phyloP scores from a whole-genome alignment of 768 basidiomycete genomes.

The Ramaria sp. region DNA sequence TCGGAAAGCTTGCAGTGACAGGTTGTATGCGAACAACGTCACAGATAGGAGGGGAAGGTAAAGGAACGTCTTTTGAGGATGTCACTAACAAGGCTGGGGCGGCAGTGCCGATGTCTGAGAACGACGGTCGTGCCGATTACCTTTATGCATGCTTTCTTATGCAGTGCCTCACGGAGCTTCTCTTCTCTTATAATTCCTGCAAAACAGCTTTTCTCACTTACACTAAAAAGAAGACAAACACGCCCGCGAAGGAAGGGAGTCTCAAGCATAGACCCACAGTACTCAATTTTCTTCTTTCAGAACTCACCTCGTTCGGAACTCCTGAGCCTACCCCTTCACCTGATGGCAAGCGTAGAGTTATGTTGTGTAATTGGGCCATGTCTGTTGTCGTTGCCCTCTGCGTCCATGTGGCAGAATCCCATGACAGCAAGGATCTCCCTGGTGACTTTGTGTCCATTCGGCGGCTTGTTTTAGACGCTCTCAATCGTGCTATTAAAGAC shows the following conservation, averaged over 20 bases:
- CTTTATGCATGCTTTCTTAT: constrained; percentile 74
- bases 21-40: constrained; percentile 11
- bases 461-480: constrained; percentile 81
- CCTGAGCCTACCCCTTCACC: constrained; percentile 51
- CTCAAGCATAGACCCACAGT: constrained; percentile 54
- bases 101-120: neutral
- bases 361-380: constrained; percentile 77
- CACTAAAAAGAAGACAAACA: constrained; percentile 47
- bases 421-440: constrained; percentile 67
- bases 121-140: constrained; percentile 21
- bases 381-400: constrained; percentile 90
- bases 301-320: constrained; percentile 69
- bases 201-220: constrained; percentile 81
- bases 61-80: constrained; percentile 12
- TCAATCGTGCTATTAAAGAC: constrained; percentile 83
- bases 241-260: constrained; percentile 51
- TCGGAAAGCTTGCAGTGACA: constrained; percentile 37
- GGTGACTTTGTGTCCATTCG: constrained; percentile 80
- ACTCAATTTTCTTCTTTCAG: constrained; percentile 71
- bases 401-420: constrained; percentile 59
- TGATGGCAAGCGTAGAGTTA: constrained; percentile 40
- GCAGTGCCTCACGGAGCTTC: constrained; percentile 83
- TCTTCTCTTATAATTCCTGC: constrained; percentile 89
- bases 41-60: neutral
- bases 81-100: constrained; percentile 7